Evolutionary conservation across 257 asterid species (phyloP).

Genomic region (Nicotiana tomentosiformis): DNA sequence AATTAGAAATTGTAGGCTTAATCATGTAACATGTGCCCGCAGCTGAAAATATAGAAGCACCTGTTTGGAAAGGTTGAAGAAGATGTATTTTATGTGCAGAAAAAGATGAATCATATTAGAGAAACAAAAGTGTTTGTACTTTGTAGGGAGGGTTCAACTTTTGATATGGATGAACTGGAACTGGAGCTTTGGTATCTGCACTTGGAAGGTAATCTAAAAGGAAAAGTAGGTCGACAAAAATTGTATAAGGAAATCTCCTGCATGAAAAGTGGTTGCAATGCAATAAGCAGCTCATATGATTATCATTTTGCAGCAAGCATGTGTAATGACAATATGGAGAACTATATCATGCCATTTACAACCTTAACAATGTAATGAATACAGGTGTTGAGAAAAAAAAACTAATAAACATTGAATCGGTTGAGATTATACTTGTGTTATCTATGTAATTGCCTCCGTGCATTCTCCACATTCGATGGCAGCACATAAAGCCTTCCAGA

Average conservation of each 20-base stretch:
- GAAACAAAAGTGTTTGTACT: no score
- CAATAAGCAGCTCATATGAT: background rate
- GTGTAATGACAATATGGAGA: background rate
- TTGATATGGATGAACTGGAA: constrained; percentile 5
- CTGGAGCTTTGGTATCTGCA: background rate
- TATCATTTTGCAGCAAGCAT: background rate
- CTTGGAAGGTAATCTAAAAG: background rate
- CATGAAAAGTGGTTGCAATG: background rate
- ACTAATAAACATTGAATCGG: background rate
- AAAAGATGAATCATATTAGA: no score
- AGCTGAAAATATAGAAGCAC: no score
- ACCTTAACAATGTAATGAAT: background rate
- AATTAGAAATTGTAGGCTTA: no score
- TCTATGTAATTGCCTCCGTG: background rate
- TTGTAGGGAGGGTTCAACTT: background rate
- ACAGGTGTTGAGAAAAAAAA: background rate
- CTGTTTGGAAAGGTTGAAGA: no score
- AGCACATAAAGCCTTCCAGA: constrained; percentile 79
- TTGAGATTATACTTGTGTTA: background rate
- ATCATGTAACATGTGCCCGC: no score
- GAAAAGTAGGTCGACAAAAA: background rate
- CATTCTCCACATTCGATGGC: constrained; percentile 22
- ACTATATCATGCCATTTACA: constrained; percentile 8
- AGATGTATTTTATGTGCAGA: no score
- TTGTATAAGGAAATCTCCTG: background rate